Evolutionary conservation across 495 filamentous ascomycete species (phyloP).

Genomic region (Neurospora intermedia): DNA sequence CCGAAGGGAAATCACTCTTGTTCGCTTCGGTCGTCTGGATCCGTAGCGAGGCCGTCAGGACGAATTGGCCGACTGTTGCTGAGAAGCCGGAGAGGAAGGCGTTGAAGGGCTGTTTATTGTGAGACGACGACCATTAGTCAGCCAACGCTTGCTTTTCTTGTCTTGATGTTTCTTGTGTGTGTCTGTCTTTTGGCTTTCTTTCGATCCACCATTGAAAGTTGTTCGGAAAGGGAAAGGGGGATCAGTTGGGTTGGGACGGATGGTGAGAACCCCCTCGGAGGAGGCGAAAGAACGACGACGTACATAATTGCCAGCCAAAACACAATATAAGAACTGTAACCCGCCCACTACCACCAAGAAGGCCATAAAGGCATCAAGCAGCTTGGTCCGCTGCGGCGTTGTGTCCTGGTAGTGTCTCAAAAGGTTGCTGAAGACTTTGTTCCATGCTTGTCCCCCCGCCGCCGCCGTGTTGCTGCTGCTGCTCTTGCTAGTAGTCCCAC

Average conservation of each 20-base stretch:
- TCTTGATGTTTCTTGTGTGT: too few relatives aligned
- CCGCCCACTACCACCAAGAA: slow-evolving; percentile 80
- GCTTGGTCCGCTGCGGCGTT: slow-evolving; percentile 83
- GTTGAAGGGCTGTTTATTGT: slow-evolving; percentile 78
- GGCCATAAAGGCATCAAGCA: slow-evolving; percentile 84
- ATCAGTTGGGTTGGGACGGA: too few relatives aligned
- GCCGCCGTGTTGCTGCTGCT: slow-evolving; percentile 15
- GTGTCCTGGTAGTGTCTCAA: slow-evolving; percentile 64
- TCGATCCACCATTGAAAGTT: too few relatives aligned
- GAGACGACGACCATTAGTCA: not conserved
- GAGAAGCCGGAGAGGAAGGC: slow-evolving; percentile 93
- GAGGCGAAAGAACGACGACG: too few relatives aligned
- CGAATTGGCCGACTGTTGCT: slow-evolving; percentile 94
- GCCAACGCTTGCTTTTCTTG: not conserved
- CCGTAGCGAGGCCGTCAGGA: slow-evolving; percentile 65
- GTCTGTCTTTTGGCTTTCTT: too few relatives aligned
- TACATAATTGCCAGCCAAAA: slow-evolving; percentile 90
- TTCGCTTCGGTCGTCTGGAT: slow-evolving; percentile 84
- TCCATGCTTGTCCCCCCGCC: slow-evolving; percentile 12
- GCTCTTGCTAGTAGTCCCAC: slow-evolving; percentile 14
- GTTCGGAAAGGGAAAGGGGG: too few relatives aligned
- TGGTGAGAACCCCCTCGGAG: too few relatives aligned
- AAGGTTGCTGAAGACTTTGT: slow-evolving; percentile 44
- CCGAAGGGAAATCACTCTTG: slow-evolving; percentile 53
- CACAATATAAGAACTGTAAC: slow-evolving; percentile 88